Evolutionary conservation across 257 asterid species (phyloP).

Genomic region (Rehmannia glutinosa): DNA sequence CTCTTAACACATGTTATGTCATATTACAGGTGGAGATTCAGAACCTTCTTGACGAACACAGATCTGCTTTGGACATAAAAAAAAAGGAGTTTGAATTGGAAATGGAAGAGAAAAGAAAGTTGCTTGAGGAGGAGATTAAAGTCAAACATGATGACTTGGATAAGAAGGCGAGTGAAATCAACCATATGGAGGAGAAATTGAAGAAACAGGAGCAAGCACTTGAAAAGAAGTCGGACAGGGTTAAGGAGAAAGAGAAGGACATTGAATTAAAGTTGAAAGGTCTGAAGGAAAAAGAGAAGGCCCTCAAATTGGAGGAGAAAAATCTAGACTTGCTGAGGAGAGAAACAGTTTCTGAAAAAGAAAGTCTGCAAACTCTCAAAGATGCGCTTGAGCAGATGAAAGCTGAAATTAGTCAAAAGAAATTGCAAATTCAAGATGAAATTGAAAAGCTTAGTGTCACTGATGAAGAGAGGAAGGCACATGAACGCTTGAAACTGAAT

Average conservation of each 20-base stretch:
- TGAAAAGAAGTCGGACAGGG: conserved; percentile 57
- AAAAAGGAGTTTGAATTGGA: conserved; percentile 57
- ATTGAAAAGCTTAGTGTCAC: conserved; percentile 44
- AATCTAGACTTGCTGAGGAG: conserved; percentile 37
- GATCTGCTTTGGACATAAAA: conserved; percentile 41
- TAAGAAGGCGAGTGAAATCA: conserved; percentile 48
- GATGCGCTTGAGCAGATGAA: conserved; percentile 53
- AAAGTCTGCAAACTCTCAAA: conserved; percentile 38
- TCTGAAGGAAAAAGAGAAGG: conserved; percentile 65
- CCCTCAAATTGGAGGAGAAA: conserved; percentile 50
- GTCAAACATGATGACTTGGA: conserved; percentile 40
- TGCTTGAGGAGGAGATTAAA: conserved; percentile 51
- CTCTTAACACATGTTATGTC: too few relatives aligned
- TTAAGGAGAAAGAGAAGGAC: conserved; percentile 75
- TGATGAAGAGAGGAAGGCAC: conserved; percentile 55
- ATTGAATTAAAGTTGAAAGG: conserved; percentile 46
- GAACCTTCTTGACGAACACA: conserved; percentile 59
- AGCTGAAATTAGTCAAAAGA: conserved; percentile 51
- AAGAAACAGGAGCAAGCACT: conserved; percentile 54
- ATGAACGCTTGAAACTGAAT: conserved; percentile 44
- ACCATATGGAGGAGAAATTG: conserved; percentile 66
- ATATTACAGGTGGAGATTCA: conserved; percentile 69
- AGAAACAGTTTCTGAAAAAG: conserved; percentile 47
- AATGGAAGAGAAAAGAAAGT: conserved; percentile 47
- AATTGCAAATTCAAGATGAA: conserved; percentile 43